A percentile compares a stretch with the other conserved stretches of the same genome.
Conservation (phyloP, 768 basidiomycete species). For the Tylopilus cervinicoccineus region DNA sequence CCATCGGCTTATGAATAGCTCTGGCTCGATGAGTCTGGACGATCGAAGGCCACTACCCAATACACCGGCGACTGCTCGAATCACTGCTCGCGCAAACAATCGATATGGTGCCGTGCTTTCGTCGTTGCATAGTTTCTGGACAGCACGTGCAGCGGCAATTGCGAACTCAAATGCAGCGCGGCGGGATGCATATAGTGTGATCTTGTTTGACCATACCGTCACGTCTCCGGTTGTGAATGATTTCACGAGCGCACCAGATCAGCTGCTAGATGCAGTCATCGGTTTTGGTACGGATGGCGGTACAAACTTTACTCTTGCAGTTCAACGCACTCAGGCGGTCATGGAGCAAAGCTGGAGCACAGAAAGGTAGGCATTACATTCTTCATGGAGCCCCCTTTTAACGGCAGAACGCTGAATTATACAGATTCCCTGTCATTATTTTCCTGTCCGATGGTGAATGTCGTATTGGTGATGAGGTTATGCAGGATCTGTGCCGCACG, state of each 20-base stretch:
- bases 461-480: conserved; percentile 5
- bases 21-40: conserved; percentile 41
- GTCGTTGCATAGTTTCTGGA: conserved; percentile 54
- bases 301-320: conserved; percentile 43
- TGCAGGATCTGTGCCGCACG: conserved; percentile 40
- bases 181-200: conserved; percentile 53
- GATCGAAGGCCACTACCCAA: conserved; percentile 45
- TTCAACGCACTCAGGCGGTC: conserved; percentile 31
- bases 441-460: too few relatives aligned
- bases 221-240: conserved; percentile 39
- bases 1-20: conserved; percentile 31
- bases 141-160: conserved; percentile 42
- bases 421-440: too few relatives aligned
- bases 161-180: conserved; percentile 27
- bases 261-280: conserved; percentile 40
- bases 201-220: conserved; percentile 38
- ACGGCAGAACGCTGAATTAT: background rate
- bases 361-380: conserved; percentile 35
- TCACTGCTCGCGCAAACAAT: conserved; percentile 38
- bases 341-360: conserved; percentile 50
- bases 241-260: conserved; percentile 40
- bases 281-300: conserved; percentile 28
- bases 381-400: background rate
- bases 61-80: conserved; percentile 39
- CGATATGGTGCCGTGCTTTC: conserved; percentile 58